These are phyloP conservation scores for Gentiana straminea DNA, from an alignment of 257 asterid genomes.

Conservation along the genomic window DNA sequence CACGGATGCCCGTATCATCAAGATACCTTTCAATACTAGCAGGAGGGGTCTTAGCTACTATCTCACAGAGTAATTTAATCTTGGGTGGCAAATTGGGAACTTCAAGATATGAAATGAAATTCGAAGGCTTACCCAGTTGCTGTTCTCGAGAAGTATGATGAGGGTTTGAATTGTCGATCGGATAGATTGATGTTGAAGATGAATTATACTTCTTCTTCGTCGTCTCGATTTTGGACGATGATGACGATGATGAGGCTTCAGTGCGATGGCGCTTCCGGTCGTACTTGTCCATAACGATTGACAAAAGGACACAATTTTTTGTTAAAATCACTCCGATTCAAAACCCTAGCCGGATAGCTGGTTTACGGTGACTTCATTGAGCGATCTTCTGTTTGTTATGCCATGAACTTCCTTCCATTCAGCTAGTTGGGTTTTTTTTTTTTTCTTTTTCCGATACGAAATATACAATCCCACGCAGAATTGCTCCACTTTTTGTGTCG, in stretches of 20 bases:
- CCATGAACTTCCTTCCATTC: too few relatives aligned
- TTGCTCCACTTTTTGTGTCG: too few relatives aligned
- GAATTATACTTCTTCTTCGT: conserved; percentile 16
- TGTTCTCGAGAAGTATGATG: conserved; percentile 18
- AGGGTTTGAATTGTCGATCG: conserved; percentile 12
- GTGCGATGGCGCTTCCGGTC: conserved; percentile 30
- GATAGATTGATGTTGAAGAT: conserved; percentile 14
- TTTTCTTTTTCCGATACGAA: too few relatives aligned
- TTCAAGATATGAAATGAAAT: conserved; percentile 30
- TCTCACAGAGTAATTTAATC: conserved; percentile 47
- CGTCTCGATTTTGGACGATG: conserved; percentile 45
- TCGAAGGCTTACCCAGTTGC: conserved; percentile 28
- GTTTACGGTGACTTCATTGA: too few relatives aligned
- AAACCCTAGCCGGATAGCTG: too few relatives aligned
- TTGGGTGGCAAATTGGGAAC: conserved; percentile 38
- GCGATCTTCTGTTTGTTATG: too few relatives aligned
- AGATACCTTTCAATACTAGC: conserved; percentile 37
- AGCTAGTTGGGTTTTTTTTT: too few relatives aligned
- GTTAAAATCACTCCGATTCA: too few relatives aligned
- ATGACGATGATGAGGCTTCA: conserved; percentile 33
- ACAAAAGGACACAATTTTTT: too few relatives aligned
- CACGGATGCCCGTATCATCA: conserved; percentile 43
- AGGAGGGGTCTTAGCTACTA: conserved; percentile 41
- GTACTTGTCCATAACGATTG: conserved; percentile 23
- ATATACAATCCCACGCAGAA: too few relatives aligned